Evolutionary conservation across 805 yeast species (phyloP), one percentile per base, ranked within the genome.

Genomic region (Candida corydali): DNA sequence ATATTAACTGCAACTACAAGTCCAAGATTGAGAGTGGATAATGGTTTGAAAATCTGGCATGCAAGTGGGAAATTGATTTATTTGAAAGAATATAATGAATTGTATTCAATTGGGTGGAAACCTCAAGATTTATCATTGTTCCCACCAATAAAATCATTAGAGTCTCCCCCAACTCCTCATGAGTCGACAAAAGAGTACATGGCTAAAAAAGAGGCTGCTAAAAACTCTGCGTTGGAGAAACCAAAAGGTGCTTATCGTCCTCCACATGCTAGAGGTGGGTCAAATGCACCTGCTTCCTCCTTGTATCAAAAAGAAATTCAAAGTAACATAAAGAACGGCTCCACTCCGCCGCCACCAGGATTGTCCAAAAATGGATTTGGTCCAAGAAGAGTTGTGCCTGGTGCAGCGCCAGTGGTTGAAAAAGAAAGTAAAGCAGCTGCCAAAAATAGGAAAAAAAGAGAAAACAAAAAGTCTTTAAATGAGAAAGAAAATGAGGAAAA

Each of bases 11-110:
- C 98, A 14, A 94, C 98, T 4, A 93, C 98, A 0, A 80, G 96
- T 15, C 99, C 99, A 45, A 76, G 99, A 51, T 75, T 93, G 50
- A 80, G 98, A 54, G 99, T 93, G 28, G 99, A 94, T 63, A 93
- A 93, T 59, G 91, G 97, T 42, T 80, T 83, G 50, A 86, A 86
- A 61, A 72, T 93, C 51, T 93, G 98, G 96, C 94, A 93, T 60
- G 87, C 80, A 38, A 70, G 80, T 42, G 98, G 98, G 33, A 76
- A 80, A 48, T 73, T 93, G 45, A 72, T 86, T 37, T 94, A 75
- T 61, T 73, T 76, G 49, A 79, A 78, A 52, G 95, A 88, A 46
- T 87, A 80, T 61, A 76, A 73, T 37, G 98, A 93, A 67, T 76
- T 93, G 43, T 76, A 77, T 52, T 65, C 82, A 27, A 89, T 84